phyloP scores from a whole-genome alignment of 1,284 basidiomycete species.

The Papiliotrema terrestris region DNA sequence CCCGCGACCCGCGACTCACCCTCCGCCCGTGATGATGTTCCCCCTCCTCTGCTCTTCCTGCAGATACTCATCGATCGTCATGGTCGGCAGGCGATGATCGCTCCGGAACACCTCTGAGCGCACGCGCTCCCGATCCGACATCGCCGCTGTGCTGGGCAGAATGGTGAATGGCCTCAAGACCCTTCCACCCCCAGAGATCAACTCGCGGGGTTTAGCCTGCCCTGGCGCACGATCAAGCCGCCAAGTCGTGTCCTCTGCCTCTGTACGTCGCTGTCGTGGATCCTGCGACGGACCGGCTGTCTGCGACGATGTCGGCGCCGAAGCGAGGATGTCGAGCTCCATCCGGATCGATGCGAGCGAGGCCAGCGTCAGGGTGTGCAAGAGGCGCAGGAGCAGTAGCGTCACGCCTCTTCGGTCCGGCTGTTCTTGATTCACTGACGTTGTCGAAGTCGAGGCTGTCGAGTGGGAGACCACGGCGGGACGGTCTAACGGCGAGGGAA shows the following conservation, averaged over 20 bases:
- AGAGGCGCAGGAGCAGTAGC: conserved; percentile 67
- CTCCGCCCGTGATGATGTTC: conserved; percentile 81
- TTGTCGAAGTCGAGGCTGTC: conserved; percentile 35
- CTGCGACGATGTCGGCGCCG: conserved; percentile 40
- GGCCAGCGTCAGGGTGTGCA: conserved; percentile 65
- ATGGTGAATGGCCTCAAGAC: conserved; percentile 87
- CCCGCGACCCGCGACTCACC: no score
- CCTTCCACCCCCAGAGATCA: conserved; percentile 71
- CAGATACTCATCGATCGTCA: conserved; percentile 95
- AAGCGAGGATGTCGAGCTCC: conserved; percentile 69
- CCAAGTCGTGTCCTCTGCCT: conserved; percentile 62
- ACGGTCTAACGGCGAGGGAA: conserved; percentile 15
- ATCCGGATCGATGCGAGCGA: conserved; percentile 67
- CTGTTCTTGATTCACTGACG: conserved; percentile 52
- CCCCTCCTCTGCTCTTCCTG: conserved; percentile 78
- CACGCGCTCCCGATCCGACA: conserved; percentile 63
- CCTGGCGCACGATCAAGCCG: conserved; percentile 58
- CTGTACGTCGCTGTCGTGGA: conserved; percentile 36
- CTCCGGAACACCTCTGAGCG: conserved; percentile 80
- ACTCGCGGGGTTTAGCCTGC: conserved; percentile 50
- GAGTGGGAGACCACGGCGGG: conserved; percentile 10
- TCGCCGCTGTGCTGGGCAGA: conserved; percentile 60
- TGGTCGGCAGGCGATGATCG: conserved; percentile 84
- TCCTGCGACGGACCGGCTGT: conserved; percentile 22
- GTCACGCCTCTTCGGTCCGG: conserved; percentile 64